A percentile compares a stretch with the other conserved stretches of the same genome.
These are phyloP conservation scores for Pseudozyma sp. DNA, from an alignment of 1,284 basidiomycete genomes.

Conservation along the genomic window DNA sequence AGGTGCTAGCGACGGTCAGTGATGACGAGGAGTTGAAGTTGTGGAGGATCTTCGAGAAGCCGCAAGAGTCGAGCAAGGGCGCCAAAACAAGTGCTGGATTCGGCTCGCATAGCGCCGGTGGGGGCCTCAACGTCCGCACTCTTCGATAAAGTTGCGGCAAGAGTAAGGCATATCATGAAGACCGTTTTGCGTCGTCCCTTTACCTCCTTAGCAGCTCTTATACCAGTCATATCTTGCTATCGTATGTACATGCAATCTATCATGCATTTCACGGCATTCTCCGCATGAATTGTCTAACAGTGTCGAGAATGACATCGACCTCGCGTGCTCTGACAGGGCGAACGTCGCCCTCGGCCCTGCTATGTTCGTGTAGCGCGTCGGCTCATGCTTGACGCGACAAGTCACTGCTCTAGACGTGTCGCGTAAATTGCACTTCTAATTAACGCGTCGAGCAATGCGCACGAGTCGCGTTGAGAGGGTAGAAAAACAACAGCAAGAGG, in stretches of 20 bases:
- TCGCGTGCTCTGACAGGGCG: no score
- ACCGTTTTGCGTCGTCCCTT: background rate
- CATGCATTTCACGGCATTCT: no score
- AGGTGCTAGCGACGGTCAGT: conserved; percentile 65
- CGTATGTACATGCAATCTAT: background rate
- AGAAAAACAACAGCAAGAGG: conserved; percentile 8
- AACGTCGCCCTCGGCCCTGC: no score
- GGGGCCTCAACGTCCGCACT: conserved; percentile 33
- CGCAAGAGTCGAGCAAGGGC: conserved; percentile 45
- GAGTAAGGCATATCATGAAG: background rate
- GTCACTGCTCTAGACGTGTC: conserved; percentile 19
- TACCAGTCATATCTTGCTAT: conserved; percentile 4
- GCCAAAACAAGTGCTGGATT: conserved; percentile 23
- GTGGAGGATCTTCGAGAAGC: conserved; percentile 67
- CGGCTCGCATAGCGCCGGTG: conserved; percentile 21
- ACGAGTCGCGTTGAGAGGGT: conserved; percentile 12
- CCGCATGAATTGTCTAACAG: no score
- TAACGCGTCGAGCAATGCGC: conserved; percentile 36
- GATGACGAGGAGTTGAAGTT: conserved; percentile 67
- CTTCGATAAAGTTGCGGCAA: conserved; percentile 21
- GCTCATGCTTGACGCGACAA: background rate
- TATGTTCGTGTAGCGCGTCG: no score
- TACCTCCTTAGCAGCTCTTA: conserved; percentile 4
- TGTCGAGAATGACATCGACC: no score
- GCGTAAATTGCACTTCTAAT: conserved; percentile 34